Evolutionary conservation across 441 rosid genomes (phyloP).

Genomic region (Aquilaria agallochum): DNA sequence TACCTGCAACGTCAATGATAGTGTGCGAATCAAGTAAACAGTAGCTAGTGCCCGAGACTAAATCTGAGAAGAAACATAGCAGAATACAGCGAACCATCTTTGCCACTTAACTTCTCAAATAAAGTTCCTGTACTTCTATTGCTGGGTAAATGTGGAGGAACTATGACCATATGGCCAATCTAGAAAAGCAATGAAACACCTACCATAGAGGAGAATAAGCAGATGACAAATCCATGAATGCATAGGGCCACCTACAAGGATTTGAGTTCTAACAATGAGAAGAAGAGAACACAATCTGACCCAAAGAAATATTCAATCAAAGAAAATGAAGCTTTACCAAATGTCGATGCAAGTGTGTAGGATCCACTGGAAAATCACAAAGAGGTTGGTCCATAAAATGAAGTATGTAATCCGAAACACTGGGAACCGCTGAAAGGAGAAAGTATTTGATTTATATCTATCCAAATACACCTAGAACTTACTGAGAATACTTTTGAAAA

Average conservation of each 20-base stretch:
- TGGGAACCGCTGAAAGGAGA: conserved; percentile 64
- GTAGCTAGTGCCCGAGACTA: too few species aligned
- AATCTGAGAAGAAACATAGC: too few species aligned
- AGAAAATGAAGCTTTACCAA: conserved; percentile 38
- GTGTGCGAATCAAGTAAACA: too few species aligned
- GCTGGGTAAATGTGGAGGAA: too few species aligned
- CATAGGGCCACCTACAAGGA: conserved; percentile 85
- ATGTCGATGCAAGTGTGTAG: conserved; percentile 70
- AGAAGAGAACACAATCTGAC: neutral
- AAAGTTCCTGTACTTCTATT: too few species aligned
- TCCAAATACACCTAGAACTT: neutral
- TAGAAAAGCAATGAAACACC: conserved; percentile 1
- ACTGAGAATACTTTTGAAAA: neutral
- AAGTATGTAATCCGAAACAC: conserved; percentile 74
- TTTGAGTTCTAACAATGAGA: conserved; percentile 2
- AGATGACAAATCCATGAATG: conserved; percentile 80
- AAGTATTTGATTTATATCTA: neutral
- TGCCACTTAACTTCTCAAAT: too few species aligned
- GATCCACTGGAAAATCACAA: conserved; percentile 81
- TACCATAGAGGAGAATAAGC: conserved; percentile 81
- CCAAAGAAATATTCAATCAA: neutral
- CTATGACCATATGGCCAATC: too few species aligned
- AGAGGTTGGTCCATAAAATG: conserved; percentile 56
- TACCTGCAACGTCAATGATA: conserved; percentile 45
- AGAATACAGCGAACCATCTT: too few species aligned